These are phyloP conservation scores for Pisolithus thermaeus DNA, from an alignment of 1,284 basidiomycete species.

Conservation along the genomic window DNA sequence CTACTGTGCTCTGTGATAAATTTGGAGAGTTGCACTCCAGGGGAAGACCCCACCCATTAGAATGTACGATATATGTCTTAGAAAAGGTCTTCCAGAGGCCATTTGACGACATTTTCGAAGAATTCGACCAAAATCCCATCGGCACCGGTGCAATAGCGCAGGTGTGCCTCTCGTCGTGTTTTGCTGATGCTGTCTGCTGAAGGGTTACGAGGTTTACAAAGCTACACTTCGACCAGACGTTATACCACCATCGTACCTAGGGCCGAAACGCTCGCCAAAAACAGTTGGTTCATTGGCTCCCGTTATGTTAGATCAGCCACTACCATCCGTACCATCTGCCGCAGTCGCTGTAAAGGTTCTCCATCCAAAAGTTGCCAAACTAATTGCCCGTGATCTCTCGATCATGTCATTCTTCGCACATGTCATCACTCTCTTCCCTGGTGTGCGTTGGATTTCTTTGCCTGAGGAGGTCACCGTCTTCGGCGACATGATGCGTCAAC, in stretches of 20 bases:
- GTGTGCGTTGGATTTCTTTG: slow-evolving; percentile 95
- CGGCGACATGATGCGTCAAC: slow-evolving; percentile 95
- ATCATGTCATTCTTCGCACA: slow-evolving; percentile 95
- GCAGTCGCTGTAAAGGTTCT: slow-evolving; percentile 95
- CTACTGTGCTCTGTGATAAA: slow-evolving; percentile 82
- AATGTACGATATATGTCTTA: slow-evolving; percentile 80
- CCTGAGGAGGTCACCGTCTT: slow-evolving; percentile 96
- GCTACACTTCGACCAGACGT: slow-evolving; percentile 81
- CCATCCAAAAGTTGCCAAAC: slow-evolving; percentile 81
- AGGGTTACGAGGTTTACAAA: slow-evolving; percentile 64
- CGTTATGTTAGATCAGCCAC: slow-evolving; percentile 52
- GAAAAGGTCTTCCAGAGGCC: slow-evolving; percentile 78
- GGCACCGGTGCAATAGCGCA: slow-evolving; percentile 99
- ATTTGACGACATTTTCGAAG: slow-evolving; percentile 89
- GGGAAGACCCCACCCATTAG: slow-evolving; percentile 78
- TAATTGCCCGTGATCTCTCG: slow-evolving; percentile 82
- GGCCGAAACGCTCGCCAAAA: slow-evolving; percentile 54
- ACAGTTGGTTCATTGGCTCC: slow-evolving; percentile 47
- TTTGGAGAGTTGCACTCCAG: slow-evolving; percentile 89
- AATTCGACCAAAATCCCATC: slow-evolving; percentile 84
- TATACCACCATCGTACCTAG: slow-evolving; percentile 75
- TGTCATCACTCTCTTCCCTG: slow-evolving; percentile 76
- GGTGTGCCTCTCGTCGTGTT: slow-evolving; percentile 38
- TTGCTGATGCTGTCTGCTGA: slow-evolving; percentile 1
- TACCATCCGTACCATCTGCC: slow-evolving; percentile 67